Evolutionary conservation across 1,139 yeast genomes (phyloP).

Genomic region (Komagataea norvegica): DNA sequence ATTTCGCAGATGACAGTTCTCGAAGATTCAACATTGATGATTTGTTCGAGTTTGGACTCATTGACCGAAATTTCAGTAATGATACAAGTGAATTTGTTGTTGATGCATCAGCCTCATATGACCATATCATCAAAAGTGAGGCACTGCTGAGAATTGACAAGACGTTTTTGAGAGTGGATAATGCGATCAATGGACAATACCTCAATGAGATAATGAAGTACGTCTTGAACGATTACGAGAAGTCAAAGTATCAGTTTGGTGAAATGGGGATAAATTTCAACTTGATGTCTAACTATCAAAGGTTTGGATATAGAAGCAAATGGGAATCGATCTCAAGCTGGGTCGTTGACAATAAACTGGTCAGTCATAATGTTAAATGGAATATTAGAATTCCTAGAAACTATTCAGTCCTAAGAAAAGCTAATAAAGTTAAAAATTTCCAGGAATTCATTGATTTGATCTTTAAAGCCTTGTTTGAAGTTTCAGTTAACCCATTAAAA

Average conservation of each 20-base stretch:
- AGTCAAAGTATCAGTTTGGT: conserved; percentile 24
- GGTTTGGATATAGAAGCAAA: conserved; percentile 5
- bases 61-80: conserved; percentile 19
- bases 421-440: conserved; percentile 14
- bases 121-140: conserved; percentile 19
- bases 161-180: conserved; percentile 90
- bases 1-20: conserved; percentile 11
- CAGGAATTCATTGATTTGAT: conserved; percentile 19
- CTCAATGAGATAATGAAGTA: conserved; percentile 87
- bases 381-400: conserved; percentile 24
- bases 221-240: conserved; percentile 67
- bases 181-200: conserved; percentile 83
- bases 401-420: conserved; percentile 12
- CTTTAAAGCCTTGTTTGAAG: conserved; percentile 23
- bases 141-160: conserved; percentile 62
- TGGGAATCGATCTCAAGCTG: conserved; percentile 23
- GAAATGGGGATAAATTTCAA: conserved; percentile 24
- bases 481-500: conserved; percentile 19
- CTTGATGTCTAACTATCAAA: conserved; percentile 9
- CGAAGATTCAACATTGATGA: conserved; percentile 26
- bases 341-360: conserved; percentile 22
- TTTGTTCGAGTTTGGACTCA: conserved; percentile 25
- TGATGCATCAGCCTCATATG: conserved; percentile 16
- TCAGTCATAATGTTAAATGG: conserved; percentile 26
- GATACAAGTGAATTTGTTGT: conserved; percentile 7